Conservation (phyloP, 352 stramenopile species). For the Globisporangium alternatum region DNA sequence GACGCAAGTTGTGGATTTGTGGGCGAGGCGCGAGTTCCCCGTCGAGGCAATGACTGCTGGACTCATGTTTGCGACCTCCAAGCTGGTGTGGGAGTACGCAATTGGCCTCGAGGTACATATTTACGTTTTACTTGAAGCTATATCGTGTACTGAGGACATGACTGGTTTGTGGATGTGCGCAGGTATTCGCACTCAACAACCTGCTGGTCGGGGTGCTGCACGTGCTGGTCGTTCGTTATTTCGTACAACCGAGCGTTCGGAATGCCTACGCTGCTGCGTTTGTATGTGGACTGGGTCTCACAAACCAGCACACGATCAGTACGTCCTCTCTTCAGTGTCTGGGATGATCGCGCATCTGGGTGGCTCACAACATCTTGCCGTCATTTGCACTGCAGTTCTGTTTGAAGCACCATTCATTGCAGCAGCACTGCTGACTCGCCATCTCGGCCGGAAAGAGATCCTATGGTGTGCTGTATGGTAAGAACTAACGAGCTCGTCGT, state of each 20-base stretch:
- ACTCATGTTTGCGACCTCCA: conserved; percentile 71
- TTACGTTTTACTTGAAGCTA: neutral
- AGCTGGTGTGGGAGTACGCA: conserved; percentile 91
- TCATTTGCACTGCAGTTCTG: conserved; percentile 46
- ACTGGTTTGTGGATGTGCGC: conserved; percentile 15
- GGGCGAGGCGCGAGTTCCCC: conserved; percentile 12
- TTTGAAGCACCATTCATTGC: conserved; percentile 81
- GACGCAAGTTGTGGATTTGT: conserved; percentile 32
- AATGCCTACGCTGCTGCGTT: conserved; percentile 64
- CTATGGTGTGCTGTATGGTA: conserved; percentile 26
- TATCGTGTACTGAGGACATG: neutral
- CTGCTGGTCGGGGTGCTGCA: conserved; percentile 78
- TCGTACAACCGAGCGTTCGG: conserved; percentile 12
- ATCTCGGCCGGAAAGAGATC: conserved; percentile 20
- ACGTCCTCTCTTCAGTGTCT: neutral
- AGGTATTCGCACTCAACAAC: conserved; percentile 96
- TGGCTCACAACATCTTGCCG: neutral
- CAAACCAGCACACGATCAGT: conserved; percentile 93
- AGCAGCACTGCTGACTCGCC: conserved; percentile 40
- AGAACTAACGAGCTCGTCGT: neutral
- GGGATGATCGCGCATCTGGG: neutral
- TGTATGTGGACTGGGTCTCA: conserved; percentile 85
- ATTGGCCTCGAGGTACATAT: conserved; percentile 42
- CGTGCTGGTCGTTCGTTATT: conserved; percentile 43
- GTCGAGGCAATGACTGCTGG: conserved; percentile 35